Base-by-base conservation (phyloP, 2,329 filamentous ascomycete genomes). In the Penicillium psychrosexuale region DNA sequence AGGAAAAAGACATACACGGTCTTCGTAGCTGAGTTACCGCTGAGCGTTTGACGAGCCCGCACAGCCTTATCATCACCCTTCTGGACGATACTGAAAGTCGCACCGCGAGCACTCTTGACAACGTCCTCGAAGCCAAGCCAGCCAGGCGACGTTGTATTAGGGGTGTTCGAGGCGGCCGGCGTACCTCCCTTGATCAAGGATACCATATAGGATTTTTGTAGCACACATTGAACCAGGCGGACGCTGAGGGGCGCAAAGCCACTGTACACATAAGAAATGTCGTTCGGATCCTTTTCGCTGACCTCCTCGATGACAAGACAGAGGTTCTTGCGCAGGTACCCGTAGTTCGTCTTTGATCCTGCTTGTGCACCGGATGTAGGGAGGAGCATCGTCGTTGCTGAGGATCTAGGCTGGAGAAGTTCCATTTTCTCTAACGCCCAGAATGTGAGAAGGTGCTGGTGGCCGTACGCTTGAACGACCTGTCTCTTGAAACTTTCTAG, bases 211-310 rank as follows among this genome's bases (percentile, higher is more conserved):
- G 90, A 85, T 72, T 99, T 99, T 72, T 97, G 92, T 45, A 99
- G 76, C 47, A 97, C 84, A 69, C 90, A 94, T 73, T 99, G 95
- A 6, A 99, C 88, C 5, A 99, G 83, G 15, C 94, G 87, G 51
- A 97, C 84, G 42, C 90, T 96, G 12, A 99, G 82, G 0, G 94
- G 95, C 5, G 95, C 94, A 69, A 97, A 99, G 49, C 94, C 95
- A 61, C 90, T 96, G 75, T 97, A 99, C 11, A 97, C 92, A 67
- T 99, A 99, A n/a, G 92, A 89, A 58, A 97, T 87, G 66, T 99
- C 94, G 66, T 94, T 90, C 3, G 94, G 94, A 44, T 95, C 89
- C 56, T 94, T 87, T 73, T 99, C 94, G 69, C 96, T 92, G 37
- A 99, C 93, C 70, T 97, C 94, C 70, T 99, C 94, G 53, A 97